A percentile compares a stretch with the other conserved stretches of the same genome.
phyloP scores from a whole-genome alignment of 192 early-diverging fungal genomes.

The Funneliformis mosseae region DNA sequence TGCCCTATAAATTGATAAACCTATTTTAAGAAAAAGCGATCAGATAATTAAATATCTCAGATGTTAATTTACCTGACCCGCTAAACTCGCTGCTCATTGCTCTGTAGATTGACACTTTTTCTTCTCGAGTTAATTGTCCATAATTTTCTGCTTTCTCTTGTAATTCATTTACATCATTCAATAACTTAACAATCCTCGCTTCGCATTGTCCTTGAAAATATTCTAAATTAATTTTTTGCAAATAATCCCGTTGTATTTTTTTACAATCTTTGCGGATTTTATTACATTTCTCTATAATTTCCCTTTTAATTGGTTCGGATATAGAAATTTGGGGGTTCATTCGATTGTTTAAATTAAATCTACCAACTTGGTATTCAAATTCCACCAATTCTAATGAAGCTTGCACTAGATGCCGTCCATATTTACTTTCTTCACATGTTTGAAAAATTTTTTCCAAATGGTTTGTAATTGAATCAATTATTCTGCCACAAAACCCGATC shows the following conservation, averaged over 20 bases:
- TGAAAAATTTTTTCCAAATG: conserved; percentile 17
- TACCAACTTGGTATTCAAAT: not conserved
- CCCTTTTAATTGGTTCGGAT: not conserved
- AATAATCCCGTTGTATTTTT: not conserved
- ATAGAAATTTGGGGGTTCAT: not conserved
- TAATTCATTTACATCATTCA: conserved; percentile 11
- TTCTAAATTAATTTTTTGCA: not conserved
- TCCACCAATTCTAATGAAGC: conserved; percentile 3
- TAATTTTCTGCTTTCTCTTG: not conserved
- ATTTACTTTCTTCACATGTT: not conserved
- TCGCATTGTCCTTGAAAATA: conserved; percentile 21
- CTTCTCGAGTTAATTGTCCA: conserved; percentile 4
- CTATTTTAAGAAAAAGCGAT: not conserved
- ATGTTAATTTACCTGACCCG: conserved; percentile 13
- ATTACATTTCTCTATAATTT: not conserved
- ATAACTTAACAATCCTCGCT: conserved; percentile 2
- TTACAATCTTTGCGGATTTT: not conserved
- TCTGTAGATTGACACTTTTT: conserved; percentile 21
- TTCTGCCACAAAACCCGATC: not conserved
- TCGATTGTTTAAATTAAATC: conserved; percentile 7
- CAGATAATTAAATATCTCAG: not conserved
- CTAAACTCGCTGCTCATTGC: conserved; percentile 21
- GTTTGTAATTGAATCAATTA: not conserved
- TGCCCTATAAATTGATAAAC: not conserved
- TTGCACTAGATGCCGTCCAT: not conserved